Evolutionary conservation across 495 filamentous ascomycete species (phyloP).

Genomic region (Letharia columbiana): DNA sequence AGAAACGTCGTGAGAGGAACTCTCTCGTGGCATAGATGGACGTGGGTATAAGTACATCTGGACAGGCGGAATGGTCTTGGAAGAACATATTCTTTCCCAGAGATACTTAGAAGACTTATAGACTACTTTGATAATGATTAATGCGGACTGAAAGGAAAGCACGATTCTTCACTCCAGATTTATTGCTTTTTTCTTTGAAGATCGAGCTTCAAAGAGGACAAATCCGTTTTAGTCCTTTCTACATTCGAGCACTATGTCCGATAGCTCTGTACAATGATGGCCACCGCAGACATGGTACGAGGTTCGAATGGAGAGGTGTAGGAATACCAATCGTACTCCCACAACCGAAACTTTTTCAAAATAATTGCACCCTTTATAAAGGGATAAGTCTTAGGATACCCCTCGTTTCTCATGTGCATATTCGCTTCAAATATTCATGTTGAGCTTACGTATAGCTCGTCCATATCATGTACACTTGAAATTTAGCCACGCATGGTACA

Average conservation of each 20-base stretch:
- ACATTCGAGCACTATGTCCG: too few relatives aligned
- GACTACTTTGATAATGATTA: not conserved
- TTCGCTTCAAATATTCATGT: conserved; percentile 12
- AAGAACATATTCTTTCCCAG: not conserved
- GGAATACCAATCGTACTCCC: not conserved
- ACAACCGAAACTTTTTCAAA: not conserved
- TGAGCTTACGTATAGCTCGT: conserved; percentile 14
- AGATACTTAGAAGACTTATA: not conserved
- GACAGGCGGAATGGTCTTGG: not conserved
- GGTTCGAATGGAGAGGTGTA: not conserved
- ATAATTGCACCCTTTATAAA: not conserved
- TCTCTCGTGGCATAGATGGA: not conserved
- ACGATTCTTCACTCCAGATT: not conserved
- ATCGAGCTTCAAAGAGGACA: too few relatives aligned
- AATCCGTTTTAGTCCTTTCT: too few relatives aligned
- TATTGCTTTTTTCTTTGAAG: too few relatives aligned
- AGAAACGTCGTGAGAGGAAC: not conserved
- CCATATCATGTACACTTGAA: conserved; percentile 7
- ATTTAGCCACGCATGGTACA: not conserved
- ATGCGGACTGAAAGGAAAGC: not conserved
- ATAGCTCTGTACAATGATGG: too few relatives aligned
- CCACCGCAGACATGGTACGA: too few relatives aligned
- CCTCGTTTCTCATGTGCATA: conserved; percentile 3
- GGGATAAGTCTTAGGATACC: not conserved
- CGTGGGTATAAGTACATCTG: not conserved